Conservation (phyloP, 2,329 filamentous ascomycete species). For the Neoascochyta sp. region DNA sequence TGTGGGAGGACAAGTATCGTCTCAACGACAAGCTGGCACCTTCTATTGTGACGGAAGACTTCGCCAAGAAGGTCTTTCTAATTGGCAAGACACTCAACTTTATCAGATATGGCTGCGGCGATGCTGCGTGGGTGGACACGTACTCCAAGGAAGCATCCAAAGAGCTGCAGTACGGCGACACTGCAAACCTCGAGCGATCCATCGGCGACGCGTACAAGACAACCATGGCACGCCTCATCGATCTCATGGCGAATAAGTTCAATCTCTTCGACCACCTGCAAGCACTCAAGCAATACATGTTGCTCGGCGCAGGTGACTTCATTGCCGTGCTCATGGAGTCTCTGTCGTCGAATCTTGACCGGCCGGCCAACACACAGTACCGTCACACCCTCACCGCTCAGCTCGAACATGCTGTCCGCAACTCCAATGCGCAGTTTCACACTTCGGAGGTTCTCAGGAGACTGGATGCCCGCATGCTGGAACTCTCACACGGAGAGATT, state of each 20-base stretch:
- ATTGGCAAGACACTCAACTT: conserved; percentile 99
- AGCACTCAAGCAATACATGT: conserved; percentile 89
- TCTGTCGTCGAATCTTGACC: conserved; percentile 83
- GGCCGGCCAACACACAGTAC: conserved; percentile 94
- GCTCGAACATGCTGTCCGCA: conserved; percentile 92
- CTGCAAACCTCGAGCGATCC: conserved; percentile 81
- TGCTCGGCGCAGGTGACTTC: conserved; percentile 94
- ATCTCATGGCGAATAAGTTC: conserved; percentile 93
- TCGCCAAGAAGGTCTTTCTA: conserved; percentile 92
- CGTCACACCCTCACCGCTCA: conserved; percentile 96
- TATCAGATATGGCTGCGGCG: conserved; percentile 90
- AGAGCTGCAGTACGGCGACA: conserved; percentile 88
- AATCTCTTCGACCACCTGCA: conserved; percentile 88
- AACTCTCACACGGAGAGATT: conserved; percentile 92
- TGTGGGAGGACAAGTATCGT: conserved; percentile 98
- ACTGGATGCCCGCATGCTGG: conserved; percentile 95
- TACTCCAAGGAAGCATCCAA: conserved; percentile 93
- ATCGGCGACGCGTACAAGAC: conserved; percentile 98
- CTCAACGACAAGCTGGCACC: conserved; percentile 82
- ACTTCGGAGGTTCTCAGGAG: conserved; percentile 84
- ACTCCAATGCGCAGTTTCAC: conserved; percentile 95
- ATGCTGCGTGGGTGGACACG: conserved; percentile 90
- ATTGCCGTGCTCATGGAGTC: conserved; percentile 97
- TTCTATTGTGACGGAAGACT: conserved; percentile 86
- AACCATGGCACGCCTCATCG: conserved; percentile 91